Base-by-base conservation (phyloP, 805 yeast species). In the Vanderwaltozyma polyspora region DNA sequence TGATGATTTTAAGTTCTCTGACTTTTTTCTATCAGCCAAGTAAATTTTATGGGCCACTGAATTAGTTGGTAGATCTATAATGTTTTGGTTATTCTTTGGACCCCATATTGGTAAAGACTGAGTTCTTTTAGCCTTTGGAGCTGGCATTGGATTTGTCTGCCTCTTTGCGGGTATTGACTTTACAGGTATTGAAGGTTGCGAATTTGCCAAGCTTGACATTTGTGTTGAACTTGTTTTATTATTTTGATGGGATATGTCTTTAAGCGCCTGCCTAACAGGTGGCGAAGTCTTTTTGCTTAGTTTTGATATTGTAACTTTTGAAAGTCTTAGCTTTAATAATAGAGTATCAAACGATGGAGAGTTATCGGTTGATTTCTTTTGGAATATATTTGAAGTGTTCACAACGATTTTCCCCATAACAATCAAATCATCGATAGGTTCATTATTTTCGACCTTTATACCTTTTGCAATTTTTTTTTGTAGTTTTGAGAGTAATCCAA, bases 101-200 rank as follows among this genome's bases (percentile, higher is more conserved):
- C 53, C 48, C 59, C 62, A 57, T 12, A 55, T 47, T 2, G 71
- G 71, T 25, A 66, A 43, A 1, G 71, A 66, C 41, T 63, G 67
- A 1, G 71, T 65, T 44, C 70, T 56, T 21, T 47, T 58, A 4
- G 71, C 71, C 42, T 59, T 64, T 36, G 67, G 69, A 12, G 69
- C 69, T 2, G 69, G 68, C 29, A 51, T 57, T 25, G 62, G 61
- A 42, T 64, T 64, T n/a, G 62, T 64, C 29, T 49, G 52, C 34
- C 68, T 51, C 31, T 40, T 39, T n/a, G 23, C n/a, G n/a, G n/a
- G n/a, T n/a, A n/a, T n/a, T n/a, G n/a, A n/a, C n/a, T n/a, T n/a
- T n/a, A n/a, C n/a, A n/a, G n/a, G n/a, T n/a, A n/a, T n/a, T n/a
- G n/a, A n/a, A n/a, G n/a, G n/a, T n/a, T n/a, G n/a, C n/a, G n/a